phyloP scores from a whole-genome alignment of 306 rosid species.

The Morella rubra region DNA sequence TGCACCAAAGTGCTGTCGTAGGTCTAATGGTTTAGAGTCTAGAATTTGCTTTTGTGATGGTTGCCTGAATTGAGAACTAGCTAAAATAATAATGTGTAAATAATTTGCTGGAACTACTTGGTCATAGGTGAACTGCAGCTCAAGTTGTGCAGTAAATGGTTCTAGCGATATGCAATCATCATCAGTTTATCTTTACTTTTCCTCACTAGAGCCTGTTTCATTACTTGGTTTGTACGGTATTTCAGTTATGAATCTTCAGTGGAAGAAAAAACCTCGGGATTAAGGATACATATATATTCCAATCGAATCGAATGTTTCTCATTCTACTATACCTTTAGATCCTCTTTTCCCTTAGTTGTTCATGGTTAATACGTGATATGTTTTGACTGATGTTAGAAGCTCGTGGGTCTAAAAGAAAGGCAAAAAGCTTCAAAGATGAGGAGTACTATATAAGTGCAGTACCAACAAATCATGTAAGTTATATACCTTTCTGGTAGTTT shows the following conservation, averaged over 20 bases:
- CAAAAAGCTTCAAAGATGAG: constrained; percentile 68
- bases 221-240: background rate
- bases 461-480: constrained; percentile 74
- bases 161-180: background rate
- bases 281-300: background rate
- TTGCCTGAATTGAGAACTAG: background rate
- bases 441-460: constrained; percentile 80
- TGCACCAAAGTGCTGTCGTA: background rate
- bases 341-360: background rate
- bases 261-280: background rate
- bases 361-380: constrained; percentile 21
- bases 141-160: background rate
- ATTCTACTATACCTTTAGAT: no score
- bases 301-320: no score
- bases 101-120: background rate
- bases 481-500: constrained; percentile 23
- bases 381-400: constrained; percentile 39
- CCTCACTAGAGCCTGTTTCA: background rate
- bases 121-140: background rate
- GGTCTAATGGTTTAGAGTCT: background rate
- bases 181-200: no score
- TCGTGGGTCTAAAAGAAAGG: constrained; percentile 70
- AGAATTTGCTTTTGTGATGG: background rate
- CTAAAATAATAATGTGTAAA: background rate
- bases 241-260: no score